Evolutionary conservation across 257 asterid species (phyloP), one percentile per base, ranked within the genome.

Genomic region (Voacanga thouarsii): DNA sequence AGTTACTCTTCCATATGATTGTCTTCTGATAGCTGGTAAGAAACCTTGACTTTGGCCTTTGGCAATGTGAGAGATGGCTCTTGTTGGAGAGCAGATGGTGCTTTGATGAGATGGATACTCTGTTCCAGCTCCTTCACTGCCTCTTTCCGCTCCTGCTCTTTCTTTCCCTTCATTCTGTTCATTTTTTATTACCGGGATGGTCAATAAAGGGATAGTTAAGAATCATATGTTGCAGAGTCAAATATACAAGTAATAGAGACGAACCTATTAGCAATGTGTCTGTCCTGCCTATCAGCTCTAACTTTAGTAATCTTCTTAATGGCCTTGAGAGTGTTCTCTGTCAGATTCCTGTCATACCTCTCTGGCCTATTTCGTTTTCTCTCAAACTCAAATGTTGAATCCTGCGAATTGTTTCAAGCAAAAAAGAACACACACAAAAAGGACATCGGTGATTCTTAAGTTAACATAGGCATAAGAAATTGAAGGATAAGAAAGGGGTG

Each of bases 351-450:
- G 83, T 94, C 97, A 33, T 92, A 91, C 82, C 97, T 87, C 85
- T 91, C 94, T 1, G 97, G 97, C 86, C 97, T 88, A 66, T 94
- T 92, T 37, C 97, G 78, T 82, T 92, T 94, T 81, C 96, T 92
- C 92, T 92, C 97, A 56, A 94, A 91, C 83, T 94, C 97, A 77
- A 96, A 93, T 45, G 98, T 96, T n/a, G 96, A 75, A 82, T 96
- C 99, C 99, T 95, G 66, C 21, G 75, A 71, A 80, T 70, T 74
- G 76, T 66, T 41, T 67, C 63, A 64, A 72, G 19, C 41, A 71
- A 16, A 76, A 24, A 11, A 78, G 26, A n/a, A n/a, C 12, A 0
- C 0, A 23, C 3, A 73, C 15, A 28, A 64, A 74, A 45, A 61
- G n/a, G 70, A 15, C 0, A 61, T 26, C 15, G 47, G n/a, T 0